Evolutionary conservation across 768 basidiomycete genomes (phyloP), one percentile per base, ranked within the genome.

Genomic region (Boletus huronensis): DNA sequence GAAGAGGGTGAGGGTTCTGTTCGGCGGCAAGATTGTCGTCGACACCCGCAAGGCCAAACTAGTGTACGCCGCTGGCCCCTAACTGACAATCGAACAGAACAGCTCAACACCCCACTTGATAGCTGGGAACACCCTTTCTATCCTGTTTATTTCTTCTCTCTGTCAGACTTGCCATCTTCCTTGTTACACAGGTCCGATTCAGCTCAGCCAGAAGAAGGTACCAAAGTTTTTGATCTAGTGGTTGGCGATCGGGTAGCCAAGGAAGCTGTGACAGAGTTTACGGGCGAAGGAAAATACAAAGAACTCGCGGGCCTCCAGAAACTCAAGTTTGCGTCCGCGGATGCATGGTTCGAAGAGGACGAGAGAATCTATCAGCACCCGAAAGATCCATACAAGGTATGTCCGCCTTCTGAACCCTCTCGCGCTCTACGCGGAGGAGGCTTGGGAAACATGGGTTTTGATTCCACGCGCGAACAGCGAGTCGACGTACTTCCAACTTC

Each of bases 301-400:
- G 64, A 74, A 47, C 64, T 84, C 13, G 69, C 69, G 23, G 80
- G 79, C 6, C 70, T 85, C 28, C 69, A 80, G 35, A 80, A 75
- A 44, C 63, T 87, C 54, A 63, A 64, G 13, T 84, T 83, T 49
- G 66, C 68, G 14, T 76, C 75, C 17, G 76, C 78, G 61, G 84
- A 84, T 57, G 76, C 77, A 3, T 87, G 85, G 85, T 83, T 85
- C 48, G 84, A 87, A 70, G 84, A 87, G 62, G 84, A 85, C 46
- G 83, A 87, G 45, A 66, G 80, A 52, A 76, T 86, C 31, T 81
- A 75, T 53, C 71, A 76, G 2, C 85, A 87, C 55, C 81, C 83
- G 8, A 85, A 82, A 60, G 84, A 87, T 64, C 84, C 84, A 1
- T 87, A 84, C 69, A 87, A 87, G 75, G 85, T 84, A 3, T 42